Conservation (phyloP, 1,284 basidiomycete species). For the Fomitopsis schrenkii region DNA sequence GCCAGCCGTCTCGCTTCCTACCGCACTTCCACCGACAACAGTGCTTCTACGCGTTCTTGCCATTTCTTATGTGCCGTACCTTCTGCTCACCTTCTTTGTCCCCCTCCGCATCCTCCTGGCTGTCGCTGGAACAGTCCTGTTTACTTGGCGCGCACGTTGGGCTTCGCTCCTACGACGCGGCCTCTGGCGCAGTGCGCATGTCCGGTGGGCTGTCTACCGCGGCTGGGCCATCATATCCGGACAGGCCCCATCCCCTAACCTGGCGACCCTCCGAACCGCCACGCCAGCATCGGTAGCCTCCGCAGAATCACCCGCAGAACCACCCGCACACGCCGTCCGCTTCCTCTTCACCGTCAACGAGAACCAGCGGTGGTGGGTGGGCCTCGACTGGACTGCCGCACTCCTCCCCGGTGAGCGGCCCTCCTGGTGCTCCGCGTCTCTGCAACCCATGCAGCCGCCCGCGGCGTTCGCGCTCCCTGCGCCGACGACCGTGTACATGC, state of each 20-base stretch:
- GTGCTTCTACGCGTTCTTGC: constrained; percentile 43
- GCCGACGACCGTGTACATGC: constrained; percentile 49
- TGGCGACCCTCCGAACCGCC: constrained; percentile 7
- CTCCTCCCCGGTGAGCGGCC: constrained; percentile 88
- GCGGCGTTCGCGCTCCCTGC: constrained; percentile 56
- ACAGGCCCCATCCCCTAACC: constrained; percentile 38
- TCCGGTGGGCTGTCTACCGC: constrained; percentile 55
- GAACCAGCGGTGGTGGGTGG: constrained; percentile 95
- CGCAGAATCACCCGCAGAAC: constrained; percentile 25
- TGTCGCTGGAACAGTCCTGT: constrained; percentile 51
- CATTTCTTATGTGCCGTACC: constrained; percentile 56
- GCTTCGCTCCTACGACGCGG: constrained; percentile 45
- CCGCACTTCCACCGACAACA: constrained; percentile 24
- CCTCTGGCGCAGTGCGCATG: constrained; percentile 61
- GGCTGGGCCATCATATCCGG: constrained; percentile 50
- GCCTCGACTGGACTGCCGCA: constrained; percentile 90
- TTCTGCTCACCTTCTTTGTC: constrained; percentile 50
- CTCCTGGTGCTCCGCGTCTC: constrained; percentile 73
- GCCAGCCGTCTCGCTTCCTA: constrained; percentile 26
- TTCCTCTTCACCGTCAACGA: constrained; percentile 89
- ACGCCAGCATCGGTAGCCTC: constrained; percentile 18
- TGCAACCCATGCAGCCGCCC: constrained; percentile 60
- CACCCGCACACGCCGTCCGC: constrained; percentile 40
- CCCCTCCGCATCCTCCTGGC: constrained; percentile 58
- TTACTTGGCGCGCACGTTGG: constrained; percentile 68